Base-by-base conservation (phyloP, 495 filamentous ascomycete genomes). In the Niebla homalea region DNA sequence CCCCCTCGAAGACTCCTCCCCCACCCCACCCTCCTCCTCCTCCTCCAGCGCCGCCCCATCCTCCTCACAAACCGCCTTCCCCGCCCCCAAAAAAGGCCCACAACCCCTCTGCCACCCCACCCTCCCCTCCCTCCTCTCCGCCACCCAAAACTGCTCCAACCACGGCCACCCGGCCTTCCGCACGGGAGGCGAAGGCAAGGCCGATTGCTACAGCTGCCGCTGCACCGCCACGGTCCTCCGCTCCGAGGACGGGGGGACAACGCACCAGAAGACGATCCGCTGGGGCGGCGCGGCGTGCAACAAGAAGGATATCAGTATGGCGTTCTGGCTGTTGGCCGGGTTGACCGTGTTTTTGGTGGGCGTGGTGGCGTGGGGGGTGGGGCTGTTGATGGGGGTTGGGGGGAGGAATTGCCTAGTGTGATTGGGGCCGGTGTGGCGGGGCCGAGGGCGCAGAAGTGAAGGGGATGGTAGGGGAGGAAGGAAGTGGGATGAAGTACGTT, bases 211-310 rank as follows among this genome's bases (percentile, higher is more conserved):
- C 63, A 68, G 70, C 29, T 98, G 92, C 70, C 62, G 60, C 47
- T 98, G 92, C 71, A 64, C 64, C 26, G 59, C 72, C 15, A 74
- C 72, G 1, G 61, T 73, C 6, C 51, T 68, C 8, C 60, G 61
- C 11, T 71, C 68, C 22, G 66, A 65, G 19, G 70, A 75, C 38
- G 72, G 68, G 14, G 63, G 64, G 16, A 62, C n/a, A n/a, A n/a
- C n/a, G n/a, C n/a, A 54, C 18, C 63, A 57, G 12, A 73, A 73
- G 56, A 79, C 71, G 39, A 65, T 69, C 19, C 65, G 75, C 51
- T 98, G 87, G 85, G 90, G 81, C 44, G 92, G 92, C 12, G 67
- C 78, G 29, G 83, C 83, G 52, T 98, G 92, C 67, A 83, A 94
- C 66, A 98, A 96, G 76, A 80, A 80, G 60, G 89, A 98, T 63